phyloP scores from a whole-genome alignment of 1,139 yeast genomes.

The Candida dubliniensis region DNA sequence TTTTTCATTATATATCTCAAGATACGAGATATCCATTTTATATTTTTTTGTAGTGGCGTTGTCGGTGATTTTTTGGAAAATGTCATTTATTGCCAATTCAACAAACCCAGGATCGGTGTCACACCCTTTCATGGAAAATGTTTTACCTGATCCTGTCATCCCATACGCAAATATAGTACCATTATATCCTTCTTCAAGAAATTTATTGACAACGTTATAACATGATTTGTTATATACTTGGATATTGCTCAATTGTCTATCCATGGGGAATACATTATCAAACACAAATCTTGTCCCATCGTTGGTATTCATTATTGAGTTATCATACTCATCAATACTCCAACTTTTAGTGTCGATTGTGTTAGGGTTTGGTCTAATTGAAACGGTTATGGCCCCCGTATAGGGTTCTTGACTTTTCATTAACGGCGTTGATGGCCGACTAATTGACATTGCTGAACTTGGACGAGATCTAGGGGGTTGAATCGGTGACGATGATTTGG shows the following conservation, averaged over 20 bases:
- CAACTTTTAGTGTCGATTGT: slow-evolving; percentile 34
- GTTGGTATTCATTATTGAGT: slow-evolving; percentile 48
- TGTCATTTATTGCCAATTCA: slow-evolving; percentile 66
- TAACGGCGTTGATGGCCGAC: slow-evolving; percentile 45
- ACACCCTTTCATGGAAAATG: slow-evolving; percentile 85
- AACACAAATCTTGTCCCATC: slow-evolving; percentile 60
- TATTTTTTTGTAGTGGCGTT: slow-evolving; percentile 27
- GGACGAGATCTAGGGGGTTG: slow-evolving; percentile 40
- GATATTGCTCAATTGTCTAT: slow-evolving; percentile 43
- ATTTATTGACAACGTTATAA: slow-evolving; percentile 59
- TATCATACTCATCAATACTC: slow-evolving; percentile 41
- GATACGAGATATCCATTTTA: slow-evolving; percentile 62
- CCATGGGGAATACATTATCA: slow-evolving; percentile 68
- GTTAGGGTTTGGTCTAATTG: slow-evolving; percentile 55
- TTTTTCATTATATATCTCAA: slow-evolving; percentile 90
- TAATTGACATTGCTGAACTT: slow-evolving; percentile 21
- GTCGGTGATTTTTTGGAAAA: slow-evolving; percentile 52
- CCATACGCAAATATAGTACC: slow-evolving; percentile 94
- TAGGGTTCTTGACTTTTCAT: slow-evolving; percentile 37
- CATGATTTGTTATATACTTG: slow-evolving; percentile 66
- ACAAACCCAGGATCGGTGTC: slow-evolving; percentile 73
- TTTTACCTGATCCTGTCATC: slow-evolving; percentile 95
- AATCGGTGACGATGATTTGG: slow-evolving; percentile 16
- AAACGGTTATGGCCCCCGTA: slow-evolving; percentile 52
- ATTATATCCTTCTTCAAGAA: slow-evolving; percentile 72